Conservation (phyloP, 345 rosid genomes). For the Cardiospermum halicacabum region DNA sequence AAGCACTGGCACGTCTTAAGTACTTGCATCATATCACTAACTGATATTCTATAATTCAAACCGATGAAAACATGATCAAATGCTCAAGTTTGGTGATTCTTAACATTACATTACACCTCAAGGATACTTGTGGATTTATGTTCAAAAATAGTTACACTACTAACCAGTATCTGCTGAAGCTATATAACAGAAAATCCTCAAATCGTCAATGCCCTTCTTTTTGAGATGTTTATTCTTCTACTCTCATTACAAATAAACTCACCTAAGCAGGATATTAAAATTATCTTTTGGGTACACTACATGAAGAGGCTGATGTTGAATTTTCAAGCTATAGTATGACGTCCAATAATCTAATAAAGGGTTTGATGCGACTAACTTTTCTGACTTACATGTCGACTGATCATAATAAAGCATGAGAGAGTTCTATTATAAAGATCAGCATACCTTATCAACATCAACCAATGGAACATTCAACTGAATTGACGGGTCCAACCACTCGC, state of each 20-base stretch:
- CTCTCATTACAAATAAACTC: background rate
- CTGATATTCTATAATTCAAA: background rate
- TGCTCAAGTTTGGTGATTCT: background rate
- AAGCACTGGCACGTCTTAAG: background rate
- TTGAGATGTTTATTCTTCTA: background rate
- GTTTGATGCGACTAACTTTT: background rate
- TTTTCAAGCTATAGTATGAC: background rate
- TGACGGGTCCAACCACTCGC: slow-evolving; percentile 69
- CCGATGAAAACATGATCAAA: background rate
- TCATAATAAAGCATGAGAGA: background rate
- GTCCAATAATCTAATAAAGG: background rate
- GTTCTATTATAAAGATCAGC: slow-evolving; percentile 3
- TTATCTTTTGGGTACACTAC: background rate
- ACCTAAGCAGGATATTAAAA: background rate
- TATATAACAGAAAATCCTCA: background rate
- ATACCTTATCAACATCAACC: slow-evolving; percentile 96
- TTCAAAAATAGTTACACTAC: too few relatives aligned
- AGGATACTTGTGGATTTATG: too few relatives aligned
- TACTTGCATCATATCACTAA: background rate
- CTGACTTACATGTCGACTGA: background rate
- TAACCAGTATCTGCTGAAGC: background rate
- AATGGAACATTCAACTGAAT: slow-evolving; percentile 77
- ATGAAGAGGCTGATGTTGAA: background rate
- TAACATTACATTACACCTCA: background rate
- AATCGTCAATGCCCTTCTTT: background rate